Base-by-base conservation (phyloP, 306 rosid genomes). In the Chamaecrista fasciculata region DNA sequence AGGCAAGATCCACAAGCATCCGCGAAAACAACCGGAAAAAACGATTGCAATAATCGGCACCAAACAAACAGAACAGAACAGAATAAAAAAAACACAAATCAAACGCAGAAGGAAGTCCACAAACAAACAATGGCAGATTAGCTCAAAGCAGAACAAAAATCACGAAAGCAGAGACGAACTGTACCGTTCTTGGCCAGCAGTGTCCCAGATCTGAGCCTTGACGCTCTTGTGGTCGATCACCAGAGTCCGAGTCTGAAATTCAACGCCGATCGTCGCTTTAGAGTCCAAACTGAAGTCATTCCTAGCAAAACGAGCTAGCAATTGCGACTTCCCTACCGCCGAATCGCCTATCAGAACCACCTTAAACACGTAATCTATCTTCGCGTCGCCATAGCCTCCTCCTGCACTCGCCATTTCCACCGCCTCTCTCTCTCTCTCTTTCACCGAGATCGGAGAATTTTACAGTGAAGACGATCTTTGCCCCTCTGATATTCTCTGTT, bases 141-240 rank as follows among this genome's bases (percentile, higher is more conserved):
- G 42, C 6, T 57, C 1, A 31, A n/a, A n/a, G 16, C 16, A 75
- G 16, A 48, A 67, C 11, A 49, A 21, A 21, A 37, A 50, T 68
- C 0, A 59, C 6, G 11, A 20, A 49, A 49, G 28, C 15, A 59
- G 55, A 33, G 67, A 47, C 12, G 8, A 77, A 67, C 67, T 20
- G 40, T 62, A 92, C 98, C 96, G 82, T 78, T 92, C 98, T 88
- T 92, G 98, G 72, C 98, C 98, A 4, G 98, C 98, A 3, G 96
- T 92, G 76, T 92, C 98, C 98, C 98, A 92, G 98, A 92, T 92
- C 98, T 92, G 98, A 84, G 98, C 96, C 74, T 92, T 92, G 43
- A 92, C 92, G 68, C 91, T 89, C 89, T 92, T 92, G 73, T 89
- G 95, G 55, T 87, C 75, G 62, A 92, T 92, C 10, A 92, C 82